Conservation (phyloP, 495 filamentous ascomycete genomes). For the Tuber brumale region DNA sequence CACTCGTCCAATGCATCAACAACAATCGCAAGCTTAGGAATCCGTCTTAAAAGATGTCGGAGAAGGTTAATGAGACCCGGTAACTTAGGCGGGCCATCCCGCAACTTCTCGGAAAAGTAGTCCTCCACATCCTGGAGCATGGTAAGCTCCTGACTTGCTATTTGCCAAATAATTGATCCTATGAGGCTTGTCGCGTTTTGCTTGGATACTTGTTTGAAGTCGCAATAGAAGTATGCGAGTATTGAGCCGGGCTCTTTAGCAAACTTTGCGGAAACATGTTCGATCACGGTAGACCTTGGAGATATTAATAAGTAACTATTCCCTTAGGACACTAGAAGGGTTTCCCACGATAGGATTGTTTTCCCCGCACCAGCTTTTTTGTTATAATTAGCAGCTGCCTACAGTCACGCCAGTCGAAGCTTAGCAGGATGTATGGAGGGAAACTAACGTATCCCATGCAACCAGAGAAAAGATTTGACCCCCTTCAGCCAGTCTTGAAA, state of each 20-base stretch:
- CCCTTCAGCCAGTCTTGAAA: slow-evolving; percentile 13
- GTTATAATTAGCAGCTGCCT: slow-evolving; percentile 10
- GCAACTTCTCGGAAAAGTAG: not conserved
- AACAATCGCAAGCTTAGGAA: slow-evolving; percentile 13
- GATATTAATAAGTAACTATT: not conserved
- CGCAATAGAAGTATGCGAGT: slow-evolving; percentile 42
- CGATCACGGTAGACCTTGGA: slow-evolving; percentile 14
- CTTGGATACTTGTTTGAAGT: slow-evolving; percentile 38
- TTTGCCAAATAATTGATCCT: slow-evolving; percentile 31
- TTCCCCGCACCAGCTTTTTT: slow-evolving; percentile 40
- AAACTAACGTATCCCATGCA: slow-evolving; percentile 29
- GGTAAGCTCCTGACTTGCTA: slow-evolving; percentile 13
- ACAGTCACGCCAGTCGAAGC: not conserved
- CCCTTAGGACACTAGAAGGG: not conserved
- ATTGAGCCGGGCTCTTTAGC: slow-evolving; percentile 16
- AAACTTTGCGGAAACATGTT: slow-evolving; percentile 2
- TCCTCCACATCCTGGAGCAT: not conserved
- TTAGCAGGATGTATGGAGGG: too few relatives aligned
- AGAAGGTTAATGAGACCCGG: not conserved
- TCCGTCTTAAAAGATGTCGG: not conserved
- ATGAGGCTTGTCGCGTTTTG: slow-evolving; percentile 34
- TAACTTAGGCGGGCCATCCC: not conserved
- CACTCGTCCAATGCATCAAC: slow-evolving; percentile 28
- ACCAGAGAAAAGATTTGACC: slow-evolving; percentile 14
- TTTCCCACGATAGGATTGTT: slow-evolving; percentile 40